phyloP scores from a whole-genome alignment of 1,284 basidiomycete genomes.

The Irpex rosettiformis region DNA sequence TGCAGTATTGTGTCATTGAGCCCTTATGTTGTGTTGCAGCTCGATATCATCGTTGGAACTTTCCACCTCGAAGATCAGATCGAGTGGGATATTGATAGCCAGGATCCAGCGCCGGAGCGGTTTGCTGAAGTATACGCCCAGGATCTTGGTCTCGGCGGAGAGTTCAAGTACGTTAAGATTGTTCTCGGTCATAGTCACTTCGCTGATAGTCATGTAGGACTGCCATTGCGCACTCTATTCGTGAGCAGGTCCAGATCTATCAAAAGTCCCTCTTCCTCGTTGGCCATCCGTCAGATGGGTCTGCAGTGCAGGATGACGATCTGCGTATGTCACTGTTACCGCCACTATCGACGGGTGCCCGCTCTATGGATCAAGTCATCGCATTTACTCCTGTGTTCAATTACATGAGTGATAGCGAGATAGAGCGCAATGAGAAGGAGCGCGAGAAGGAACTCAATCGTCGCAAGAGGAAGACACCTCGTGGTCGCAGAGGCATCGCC shows the following conservation, averaged over 20 bases:
- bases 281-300: conserved; percentile 83
- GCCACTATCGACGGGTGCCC: conserved; percentile 64
- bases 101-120: conserved; percentile 81
- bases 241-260: conserved; percentile 92
- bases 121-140: conserved; percentile 88
- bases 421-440: conserved; percentile 88
- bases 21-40: conserved; percentile 38
- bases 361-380: conserved; percentile 72
- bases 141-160: conserved; percentile 88
- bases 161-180: conserved; percentile 73
- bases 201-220: conserved; percentile 53
- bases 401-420: conserved; percentile 85
- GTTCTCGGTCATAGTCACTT: conserved; percentile 2
- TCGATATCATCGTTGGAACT: conserved; percentile 94
- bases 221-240: conserved; percentile 92
- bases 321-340: conserved; percentile 89
- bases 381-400: conserved; percentile 87
- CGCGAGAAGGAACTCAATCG: conserved; percentile 88
- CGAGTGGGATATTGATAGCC: conserved; percentile 93
- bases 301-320: conserved; percentile 85
- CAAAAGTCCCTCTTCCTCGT: conserved; percentile 92
- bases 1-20: neutral
- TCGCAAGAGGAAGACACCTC: conserved; percentile 83
- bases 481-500: conserved; percentile 85
- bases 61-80: conserved; percentile 97